Base-by-base conservation (phyloP, 1,139 yeast genomes). In the Suhomyces wounanorum region DNA sequence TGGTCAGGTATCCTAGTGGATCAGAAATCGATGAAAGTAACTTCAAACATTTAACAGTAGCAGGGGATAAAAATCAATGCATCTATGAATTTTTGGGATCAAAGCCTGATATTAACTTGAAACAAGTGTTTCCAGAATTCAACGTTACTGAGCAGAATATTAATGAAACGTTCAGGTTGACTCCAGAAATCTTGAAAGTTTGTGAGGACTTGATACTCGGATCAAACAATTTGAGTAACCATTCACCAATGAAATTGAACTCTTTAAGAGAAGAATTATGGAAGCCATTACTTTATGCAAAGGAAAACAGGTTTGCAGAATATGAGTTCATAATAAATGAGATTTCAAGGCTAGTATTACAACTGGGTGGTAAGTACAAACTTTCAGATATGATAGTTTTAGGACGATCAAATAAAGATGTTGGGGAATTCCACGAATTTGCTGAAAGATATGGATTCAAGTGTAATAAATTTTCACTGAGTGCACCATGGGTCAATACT, bases 41-140 rank as follows among this genome's bases (percentile, higher is more conserved):
- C 13, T 31, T 59, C 1, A 77, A 79, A 48, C 90, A 85, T 61
- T 59, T 88, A 14, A 79, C 87, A 0, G 68, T 87, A 21, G 87
- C 90, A 2, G 95, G 95, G 1, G 96, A 88, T 64, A 82, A 84
- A 1, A 77, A 84, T 61, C 96, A 88, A 64, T 79, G 87, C 48
- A 84, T 88, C 21, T 88, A 85, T 62, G 83, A 76, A 28, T 87
- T 87, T 62, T 61, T 85, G 37, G 89, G 90, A 0, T 74, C 84
- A 0, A 70, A 73, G 42, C 75, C 77, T 0, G 58, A 61, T 8
- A 54, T 69, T 14, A 51, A 58, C 3, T 54, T 75, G 21, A 59
- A 56, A 9, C 26, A 49, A 5, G 67, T 66, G 0, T 64, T 78
- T 38, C 65, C 69, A 1, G 60, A 62, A 1, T 57, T 63, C 39